Evolutionary conservation across 2,329 filamentous ascomycete genomes (phyloP).

Genomic region (Penicillium glabrum): DNA sequence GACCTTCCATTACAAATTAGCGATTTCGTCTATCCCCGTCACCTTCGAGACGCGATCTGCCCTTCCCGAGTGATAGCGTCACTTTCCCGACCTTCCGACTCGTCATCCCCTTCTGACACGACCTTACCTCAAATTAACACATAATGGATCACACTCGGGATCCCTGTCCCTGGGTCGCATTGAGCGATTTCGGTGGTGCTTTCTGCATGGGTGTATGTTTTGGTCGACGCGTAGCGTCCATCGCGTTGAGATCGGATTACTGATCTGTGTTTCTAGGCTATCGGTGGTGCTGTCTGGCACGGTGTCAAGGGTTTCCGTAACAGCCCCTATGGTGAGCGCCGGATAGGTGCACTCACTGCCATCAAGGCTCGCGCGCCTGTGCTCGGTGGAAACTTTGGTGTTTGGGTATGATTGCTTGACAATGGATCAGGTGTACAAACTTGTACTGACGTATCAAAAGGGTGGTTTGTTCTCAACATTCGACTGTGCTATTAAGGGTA

Average conservation of each 20-base stretch:
- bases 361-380: slow-evolving; percentile 97
- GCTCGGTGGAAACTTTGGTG: slow-evolving; percentile 94
- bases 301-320: slow-evolving; percentile 93
- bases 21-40: neutral
- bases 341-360: slow-evolving; percentile 93
- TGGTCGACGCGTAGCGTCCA: neutral
- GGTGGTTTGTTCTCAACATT: slow-evolving; percentile 94
- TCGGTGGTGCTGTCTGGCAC: slow-evolving; percentile 88
- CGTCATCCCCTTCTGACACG: neutral
- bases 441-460: neutral
- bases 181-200: slow-evolving; percentile 96
- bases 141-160: slow-evolving; percentile 93
- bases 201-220: slow-evolving; percentile 89
- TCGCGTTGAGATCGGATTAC: slow-evolving; percentile 21
- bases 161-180: slow-evolving; percentile 92
- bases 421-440: neutral
- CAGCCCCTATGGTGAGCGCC: slow-evolving; percentile 86
- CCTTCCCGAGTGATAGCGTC: neutral
- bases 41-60: neutral
- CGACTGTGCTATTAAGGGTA: slow-evolving; percentile 93
- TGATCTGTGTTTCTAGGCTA: slow-evolving; percentile 54
- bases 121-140: slow-evolving; percentile 1
- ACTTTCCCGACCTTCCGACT: neutral
- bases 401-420: slow-evolving; percentile 57
- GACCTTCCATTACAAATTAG: neutral